Conservation (phyloP, 371 early-diverging fungal genomes). For the Capillidium rhysosporum region DNA sequence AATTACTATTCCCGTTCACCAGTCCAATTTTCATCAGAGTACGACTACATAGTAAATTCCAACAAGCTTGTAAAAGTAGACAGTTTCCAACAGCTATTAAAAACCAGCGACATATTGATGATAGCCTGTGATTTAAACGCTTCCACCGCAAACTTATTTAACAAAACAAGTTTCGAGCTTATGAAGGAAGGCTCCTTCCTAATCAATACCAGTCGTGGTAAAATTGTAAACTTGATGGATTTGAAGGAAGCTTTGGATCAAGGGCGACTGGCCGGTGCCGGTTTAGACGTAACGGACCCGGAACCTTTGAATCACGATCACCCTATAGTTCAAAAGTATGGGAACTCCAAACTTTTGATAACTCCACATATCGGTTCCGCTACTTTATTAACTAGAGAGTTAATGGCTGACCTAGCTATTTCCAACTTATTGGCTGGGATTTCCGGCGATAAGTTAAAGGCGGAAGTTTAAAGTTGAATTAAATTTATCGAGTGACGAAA, state of each 20-base stretch:
- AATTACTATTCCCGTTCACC: slow-evolving; percentile 26
- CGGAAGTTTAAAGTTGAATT: slow-evolving; percentile 9
- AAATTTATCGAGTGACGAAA: not conserved
- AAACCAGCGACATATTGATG: slow-evolving; percentile 43
- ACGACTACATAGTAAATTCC: not conserved
- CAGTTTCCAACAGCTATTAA: slow-evolving; percentile 28
- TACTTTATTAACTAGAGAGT: slow-evolving; percentile 57
- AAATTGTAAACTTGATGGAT: slow-evolving; percentile 52
- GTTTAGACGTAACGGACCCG: slow-evolving; percentile 72
- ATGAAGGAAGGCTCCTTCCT: slow-evolving; percentile 55
- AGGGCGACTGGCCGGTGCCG: slow-evolving; percentile 41
- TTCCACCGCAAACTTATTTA: slow-evolving; percentile 48
- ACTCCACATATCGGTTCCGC: slow-evolving; percentile 39
- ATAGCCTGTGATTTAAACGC: slow-evolving; percentile 51
- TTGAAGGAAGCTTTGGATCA: slow-evolving; percentile 43
- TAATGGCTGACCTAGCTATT: slow-evolving; percentile 52
- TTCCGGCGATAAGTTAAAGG: slow-evolving; percentile 12
- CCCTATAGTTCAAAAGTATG: slow-evolving; percentile 26
- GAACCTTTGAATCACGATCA: slow-evolving; percentile 52
- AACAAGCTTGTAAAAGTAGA: not conserved
- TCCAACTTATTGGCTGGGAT: slow-evolving; percentile 29
- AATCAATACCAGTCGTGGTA: slow-evolving; percentile 67
- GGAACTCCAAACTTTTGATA: slow-evolving; percentile 36
- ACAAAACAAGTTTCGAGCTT: slow-evolving; percentile 27
- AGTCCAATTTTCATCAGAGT: not conserved